A percentile compares a stretch with the other conserved stretches of the same genome.
Evolutionary conservation across 371 early-diverging fungal species (phyloP).

Genomic region (Mortierella sp.): DNA sequence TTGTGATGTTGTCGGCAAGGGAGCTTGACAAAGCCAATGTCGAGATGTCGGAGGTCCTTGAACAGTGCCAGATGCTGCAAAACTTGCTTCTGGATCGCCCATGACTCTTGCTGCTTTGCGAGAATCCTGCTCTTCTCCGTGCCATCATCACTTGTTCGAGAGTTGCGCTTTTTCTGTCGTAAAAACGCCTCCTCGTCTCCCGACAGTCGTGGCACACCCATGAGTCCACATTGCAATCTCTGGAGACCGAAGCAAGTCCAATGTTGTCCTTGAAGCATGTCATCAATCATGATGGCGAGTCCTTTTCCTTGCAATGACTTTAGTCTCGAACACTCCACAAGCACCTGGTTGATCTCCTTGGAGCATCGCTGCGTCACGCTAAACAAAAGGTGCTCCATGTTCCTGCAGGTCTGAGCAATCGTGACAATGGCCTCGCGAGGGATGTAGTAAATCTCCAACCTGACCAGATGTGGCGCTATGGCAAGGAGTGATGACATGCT

Average conservation of each 20-base stretch:
- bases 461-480: slow-evolving; percentile 1
- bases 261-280: background rate
- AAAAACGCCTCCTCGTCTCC: background rate
- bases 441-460: background rate
- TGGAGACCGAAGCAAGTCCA: background rate
- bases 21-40: slow-evolving; percentile 1
- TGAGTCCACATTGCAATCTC: background rate
- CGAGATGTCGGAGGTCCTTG: background rate
- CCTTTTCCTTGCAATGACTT: background rate
- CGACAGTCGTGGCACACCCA: slow-evolving; percentile 2
- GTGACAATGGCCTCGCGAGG: background rate
- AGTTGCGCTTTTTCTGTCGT: background rate
- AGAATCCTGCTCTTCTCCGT: background rate
- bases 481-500: background rate
- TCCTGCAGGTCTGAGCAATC: background rate
- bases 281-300: background rate
- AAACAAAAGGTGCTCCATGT: background rate
- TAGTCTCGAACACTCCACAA: background rate
- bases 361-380: background rate
- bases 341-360: background rate
- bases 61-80: background rate
- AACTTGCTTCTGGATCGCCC: background rate
- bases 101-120: background rate
- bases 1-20: background rate
- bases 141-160: background rate